phyloP scores from a whole-genome alignment of 2,329 filamentous ascomycete species.

The Neonectria coccinea region DNA sequence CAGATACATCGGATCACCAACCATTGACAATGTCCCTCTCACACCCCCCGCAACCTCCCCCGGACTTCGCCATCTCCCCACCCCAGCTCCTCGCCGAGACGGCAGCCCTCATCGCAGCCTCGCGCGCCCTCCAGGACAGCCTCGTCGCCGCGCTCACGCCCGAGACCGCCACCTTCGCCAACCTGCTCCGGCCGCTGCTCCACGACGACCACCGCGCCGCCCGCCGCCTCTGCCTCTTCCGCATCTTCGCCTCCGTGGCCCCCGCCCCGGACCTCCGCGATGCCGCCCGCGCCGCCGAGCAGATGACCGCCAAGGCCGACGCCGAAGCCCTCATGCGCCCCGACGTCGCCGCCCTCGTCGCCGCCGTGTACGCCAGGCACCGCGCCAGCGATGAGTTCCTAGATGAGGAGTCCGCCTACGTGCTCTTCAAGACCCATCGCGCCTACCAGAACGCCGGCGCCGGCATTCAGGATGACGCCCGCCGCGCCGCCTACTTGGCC shows the following conservation, averaged over 20 bases:
- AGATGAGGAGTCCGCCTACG: constrained; percentile 38
- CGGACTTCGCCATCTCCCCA: constrained; percentile 35
- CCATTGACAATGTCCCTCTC: constrained; percentile 20
- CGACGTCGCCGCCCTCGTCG: constrained; percentile 43
- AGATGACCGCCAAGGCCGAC: constrained; percentile 35
- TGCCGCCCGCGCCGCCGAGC: constrained; percentile 43
- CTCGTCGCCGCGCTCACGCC: constrained; percentile 37
- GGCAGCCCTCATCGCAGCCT: constrained; percentile 51
- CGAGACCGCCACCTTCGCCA: constrained; percentile 37
- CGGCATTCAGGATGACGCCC: constrained; percentile 33
- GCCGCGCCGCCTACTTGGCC: constrained; percentile 37
- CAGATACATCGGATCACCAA: too few relatives aligned
- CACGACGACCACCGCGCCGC: constrained; percentile 38
- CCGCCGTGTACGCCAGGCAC: constrained; percentile 36
- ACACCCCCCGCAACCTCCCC: constrained; percentile 41
- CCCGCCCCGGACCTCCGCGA: constrained; percentile 42
- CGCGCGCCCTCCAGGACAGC: constrained; percentile 35
- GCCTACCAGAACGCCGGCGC: constrained; percentile 45
- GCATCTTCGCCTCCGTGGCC: constrained; percentile 45
- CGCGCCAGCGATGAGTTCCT: constrained; percentile 27
- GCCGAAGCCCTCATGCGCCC: constrained; percentile 39
- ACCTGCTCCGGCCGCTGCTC: constrained; percentile 38
- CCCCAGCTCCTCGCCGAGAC: constrained; percentile 33
- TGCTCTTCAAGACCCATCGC: constrained; percentile 43
- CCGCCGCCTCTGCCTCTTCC: constrained; percentile 32